These are phyloP conservation scores for Elongisporangium prolatum DNA, from an alignment of 352 stramenopile species.

Conservation along the genomic window DNA sequence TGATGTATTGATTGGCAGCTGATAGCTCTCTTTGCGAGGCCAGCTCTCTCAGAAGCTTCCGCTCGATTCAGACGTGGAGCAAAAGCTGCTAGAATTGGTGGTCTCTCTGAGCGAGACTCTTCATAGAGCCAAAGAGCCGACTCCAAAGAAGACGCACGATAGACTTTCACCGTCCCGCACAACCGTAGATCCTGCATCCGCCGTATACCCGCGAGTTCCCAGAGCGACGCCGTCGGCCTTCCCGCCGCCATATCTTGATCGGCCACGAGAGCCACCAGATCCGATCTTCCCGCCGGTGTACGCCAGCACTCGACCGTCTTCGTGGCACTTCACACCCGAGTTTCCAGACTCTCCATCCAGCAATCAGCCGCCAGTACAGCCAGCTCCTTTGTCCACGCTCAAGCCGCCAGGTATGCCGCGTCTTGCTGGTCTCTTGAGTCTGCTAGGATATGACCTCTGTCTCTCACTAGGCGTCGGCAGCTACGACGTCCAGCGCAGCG, in stretches of 20 bases:
- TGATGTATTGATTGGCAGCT: background rate
- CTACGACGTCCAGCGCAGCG: slow-evolving; percentile 44
- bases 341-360: background rate
- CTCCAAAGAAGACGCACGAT: background rate
- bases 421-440: background rate
- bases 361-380: background rate
- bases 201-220: slow-evolving; percentile 6
- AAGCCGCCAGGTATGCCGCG: background rate
- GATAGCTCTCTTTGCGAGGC: background rate
- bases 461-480: slow-evolving; percentile 29
- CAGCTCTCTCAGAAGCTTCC: slow-evolving; percentile 25
- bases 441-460: background rate
- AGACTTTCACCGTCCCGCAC: background rate
- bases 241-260: slow-evolving; percentile 35
- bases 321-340: slow-evolving; percentile 16
- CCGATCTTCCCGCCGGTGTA: slow-evolving; percentile 31
- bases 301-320: slow-evolving; percentile 20
- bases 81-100: slow-evolving; percentile 32
- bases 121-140: background rate
- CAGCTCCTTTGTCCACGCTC: background rate
- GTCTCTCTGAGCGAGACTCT: slow-evolving; percentile 22
- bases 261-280: slow-evolving; percentile 9
- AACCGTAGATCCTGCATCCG: background rate
- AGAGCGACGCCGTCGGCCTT: slow-evolving; percentile 8
- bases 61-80: slow-evolving; percentile 18